phyloP scores from a whole-genome alignment of 495 filamentous ascomycete species.

The Xanthoparmelia taractica region DNA sequence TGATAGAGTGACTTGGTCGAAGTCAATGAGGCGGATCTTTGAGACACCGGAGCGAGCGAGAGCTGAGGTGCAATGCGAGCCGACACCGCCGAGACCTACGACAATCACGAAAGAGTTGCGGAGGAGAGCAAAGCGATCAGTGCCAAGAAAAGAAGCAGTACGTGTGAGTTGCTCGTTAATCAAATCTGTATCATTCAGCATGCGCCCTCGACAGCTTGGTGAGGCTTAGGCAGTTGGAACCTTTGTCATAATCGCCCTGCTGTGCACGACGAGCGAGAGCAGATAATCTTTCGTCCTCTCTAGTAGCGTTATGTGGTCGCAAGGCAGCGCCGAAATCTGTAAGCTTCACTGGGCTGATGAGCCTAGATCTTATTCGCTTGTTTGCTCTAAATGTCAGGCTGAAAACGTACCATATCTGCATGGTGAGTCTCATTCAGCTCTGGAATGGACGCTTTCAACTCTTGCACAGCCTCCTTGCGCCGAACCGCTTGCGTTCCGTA shows the following conservation, averaged over 20 bases:
- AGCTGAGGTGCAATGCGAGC: constrained; percentile 80
- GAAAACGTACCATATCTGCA: constrained; percentile 34
- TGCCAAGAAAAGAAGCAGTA: constrained; percentile 84
- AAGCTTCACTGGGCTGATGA: constrained; percentile 51
- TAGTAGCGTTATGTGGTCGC: constrained; percentile 44
- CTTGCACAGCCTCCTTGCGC: constrained; percentile 52
- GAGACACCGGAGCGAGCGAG: constrained; percentile 83
- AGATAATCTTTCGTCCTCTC: constrained; percentile 71
- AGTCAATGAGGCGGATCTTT: constrained; percentile 85
- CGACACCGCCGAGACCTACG: constrained; percentile 90
- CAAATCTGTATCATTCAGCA: constrained; percentile 48
- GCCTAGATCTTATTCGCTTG: constrained; percentile 11
- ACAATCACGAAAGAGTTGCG: constrained; percentile 77
- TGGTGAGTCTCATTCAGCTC: constrained; percentile 39
- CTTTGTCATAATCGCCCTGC: constrained; percentile 86
- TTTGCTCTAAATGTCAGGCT: constrained; percentile 5
- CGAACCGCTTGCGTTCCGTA: constrained; percentile 62
- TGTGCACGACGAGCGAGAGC: constrained; percentile 73
- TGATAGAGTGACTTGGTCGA: constrained; percentile 93
- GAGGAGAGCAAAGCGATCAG: constrained; percentile 69
- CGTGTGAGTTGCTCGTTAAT: constrained; percentile 94
- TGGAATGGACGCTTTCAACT: constrained; percentile 69
- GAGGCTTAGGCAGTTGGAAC: constrained; percentile 32
- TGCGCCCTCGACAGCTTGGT: neutral
- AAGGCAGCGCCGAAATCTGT: constrained; percentile 66